Conservation (phyloP, 164 flowering plant species). For the Cinnamomum chago region DNA sequence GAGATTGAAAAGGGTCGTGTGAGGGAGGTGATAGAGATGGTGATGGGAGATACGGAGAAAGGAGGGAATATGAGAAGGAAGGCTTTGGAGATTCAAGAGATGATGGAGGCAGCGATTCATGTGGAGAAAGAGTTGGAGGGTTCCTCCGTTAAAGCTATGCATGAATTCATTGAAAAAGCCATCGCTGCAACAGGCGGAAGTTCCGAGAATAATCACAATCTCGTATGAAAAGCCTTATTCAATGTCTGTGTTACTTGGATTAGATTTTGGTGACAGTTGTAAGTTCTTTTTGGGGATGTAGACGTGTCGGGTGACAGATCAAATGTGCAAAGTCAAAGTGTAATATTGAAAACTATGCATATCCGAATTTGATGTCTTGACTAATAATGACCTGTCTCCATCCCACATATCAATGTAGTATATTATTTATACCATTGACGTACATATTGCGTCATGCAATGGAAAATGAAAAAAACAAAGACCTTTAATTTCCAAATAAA, state of each 20-base stretch:
- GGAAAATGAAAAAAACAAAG: no score
- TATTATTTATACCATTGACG: no score
- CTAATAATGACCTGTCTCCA: no score
- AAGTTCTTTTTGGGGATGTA: no score
- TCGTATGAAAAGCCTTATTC: not conserved
- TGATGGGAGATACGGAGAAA: constrained; percentile 9
- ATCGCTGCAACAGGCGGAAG: not conserved
- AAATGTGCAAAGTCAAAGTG: no score
- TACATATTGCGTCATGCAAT: no score
- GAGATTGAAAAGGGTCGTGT: not conserved
- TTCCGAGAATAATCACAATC: not conserved
- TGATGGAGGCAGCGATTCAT: constrained; percentile 1
- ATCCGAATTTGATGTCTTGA: no score
- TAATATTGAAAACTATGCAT: no score
- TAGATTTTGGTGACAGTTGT: not conserved
- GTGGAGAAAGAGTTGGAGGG: constrained; percentile 7
- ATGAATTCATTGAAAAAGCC: constrained; percentile 9
- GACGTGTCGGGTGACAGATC: no score
- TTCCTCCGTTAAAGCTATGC: constrained; percentile 10
- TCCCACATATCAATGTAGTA: no score
- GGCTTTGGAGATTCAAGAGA: constrained; percentile 4
- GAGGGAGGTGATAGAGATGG: constrained; percentile 4
- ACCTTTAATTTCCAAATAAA: no score
- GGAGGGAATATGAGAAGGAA: constrained; percentile 12
- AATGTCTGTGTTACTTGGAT: not conserved